Evolutionary conservation across 306 rosid species (phyloP).

Genomic region (Senna siamea): DNA sequence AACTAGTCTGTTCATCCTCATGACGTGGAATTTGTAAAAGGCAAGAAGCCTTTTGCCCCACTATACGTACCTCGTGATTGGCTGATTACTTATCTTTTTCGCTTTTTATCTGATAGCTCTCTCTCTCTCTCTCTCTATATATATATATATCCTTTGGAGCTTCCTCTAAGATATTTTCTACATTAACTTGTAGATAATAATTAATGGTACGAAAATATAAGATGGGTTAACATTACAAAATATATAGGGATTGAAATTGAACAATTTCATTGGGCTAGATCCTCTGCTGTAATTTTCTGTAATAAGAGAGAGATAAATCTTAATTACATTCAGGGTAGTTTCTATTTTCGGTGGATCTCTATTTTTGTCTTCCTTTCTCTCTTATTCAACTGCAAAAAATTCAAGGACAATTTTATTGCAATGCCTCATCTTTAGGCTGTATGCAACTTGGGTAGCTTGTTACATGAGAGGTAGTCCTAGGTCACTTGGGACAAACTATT

Average conservation of each 20-base stretch:
- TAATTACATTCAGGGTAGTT: no score
- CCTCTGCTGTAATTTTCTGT: no score
- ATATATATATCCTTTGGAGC: not conserved
- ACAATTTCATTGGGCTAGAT: no score
- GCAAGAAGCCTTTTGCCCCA: not conserved
- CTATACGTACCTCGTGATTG: not conserved
- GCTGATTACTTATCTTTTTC: not conserved
- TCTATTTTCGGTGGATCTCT: no score
- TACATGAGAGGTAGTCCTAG: not conserved
- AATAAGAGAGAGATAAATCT: no score
- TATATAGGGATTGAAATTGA: no score
- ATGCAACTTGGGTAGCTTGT: not conserved
- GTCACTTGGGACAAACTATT: not conserved
- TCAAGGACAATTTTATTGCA: not conserved
- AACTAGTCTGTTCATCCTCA: not conserved
- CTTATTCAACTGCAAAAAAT: no score
- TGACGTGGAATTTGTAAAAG: slow-evolving; percentile 10
- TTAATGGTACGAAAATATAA: not conserved
- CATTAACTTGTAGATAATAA: not conserved
- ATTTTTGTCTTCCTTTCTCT: no score
- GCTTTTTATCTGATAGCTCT: slow-evolving; percentile 13
- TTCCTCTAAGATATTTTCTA: not conserved
- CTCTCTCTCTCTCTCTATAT: no score
- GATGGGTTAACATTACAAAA: no score
- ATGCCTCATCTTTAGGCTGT: not conserved